Evolutionary conservation across 163 green algal genomes (phyloP), one percentile per base, ranked within the genome.

Genomic region (Dunaliella salina): DNA sequence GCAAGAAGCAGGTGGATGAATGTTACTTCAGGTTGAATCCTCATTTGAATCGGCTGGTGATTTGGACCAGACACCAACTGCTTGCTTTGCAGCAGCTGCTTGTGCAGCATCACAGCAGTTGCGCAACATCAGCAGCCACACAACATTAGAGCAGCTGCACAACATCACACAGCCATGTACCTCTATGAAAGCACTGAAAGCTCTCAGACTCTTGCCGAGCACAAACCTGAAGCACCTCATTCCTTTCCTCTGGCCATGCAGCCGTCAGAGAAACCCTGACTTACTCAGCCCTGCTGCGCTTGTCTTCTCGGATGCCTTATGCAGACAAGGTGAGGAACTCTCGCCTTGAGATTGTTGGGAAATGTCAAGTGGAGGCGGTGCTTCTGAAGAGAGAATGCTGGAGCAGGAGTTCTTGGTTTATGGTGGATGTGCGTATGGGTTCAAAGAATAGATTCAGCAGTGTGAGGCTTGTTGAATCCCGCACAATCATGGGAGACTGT

Each of bases 221-320:
- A 69, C 57, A 69, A 69, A 75, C 11, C 63, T 75, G 13, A 75
- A 5, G 24, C 63, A 75, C 11, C 40, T 50, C 8, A 8, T 30
- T 30, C 63, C 63, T 30, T 1, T 30, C 24, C 4, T 29, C 20
- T 75, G n/a, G n/a, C n/a, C 22, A 75, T 75, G 11, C 63, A 75
- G 63, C 63, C 0, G 96, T 98, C 25, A 90, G 93, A 24, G 97
- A 99, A 92, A 98, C 94, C 33, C 94, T 99, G 78, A 88, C 92
- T 82, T 99, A 96, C 88, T 94, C 96, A 0, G 97, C 97, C 0
- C 90, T 95, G 87, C 93, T 99, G 87, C 93, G 96, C 32, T 93
- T 99, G 87, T 95, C 97, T 0, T 85, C 88, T 25, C 83, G 80
- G 29, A 96, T 96, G 94, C 85, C 75, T 24, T 82, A 85, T 22